Evolutionary conservation across 257 asterid species (phyloP), one percentile per base, ranked within the genome.

Genomic region (Parsonsia alboflavescens): DNA sequence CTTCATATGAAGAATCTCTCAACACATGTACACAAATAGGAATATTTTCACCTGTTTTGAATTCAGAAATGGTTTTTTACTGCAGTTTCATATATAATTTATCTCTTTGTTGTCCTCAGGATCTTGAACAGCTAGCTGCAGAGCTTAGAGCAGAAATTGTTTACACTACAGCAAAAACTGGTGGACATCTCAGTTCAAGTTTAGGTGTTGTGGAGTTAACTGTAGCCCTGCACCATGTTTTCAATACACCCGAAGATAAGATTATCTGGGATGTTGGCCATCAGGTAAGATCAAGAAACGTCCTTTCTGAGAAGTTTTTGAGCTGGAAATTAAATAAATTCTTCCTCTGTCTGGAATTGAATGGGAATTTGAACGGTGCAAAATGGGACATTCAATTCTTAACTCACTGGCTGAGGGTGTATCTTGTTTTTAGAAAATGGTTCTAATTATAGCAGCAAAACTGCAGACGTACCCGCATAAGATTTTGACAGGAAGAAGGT

Each of bases 241-340:
- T 91, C 75, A 79, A 90, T 28, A 61, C 89, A 39, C 96, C 97
- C 3, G 86, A 84, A 2, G 97, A 92, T 73, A 90, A 74, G 76
- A 90, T 92, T n/a, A 86, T 92, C 10, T 92, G 97, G 97, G 97
- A 92, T 80, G 94, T 92, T 6, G 96, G 94, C 71, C 96, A 91
- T 82, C 97, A 91, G 89, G 97, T 91, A 42, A 83, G 68, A 4
- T 66, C 57, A 33, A 59, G 33, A 36, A 50, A 61, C 28, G 0
- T 17, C 7, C 5, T 52, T 52, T 59, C 1, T 3, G 46, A 42
- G 46, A 5, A 2, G 7, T 42, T 42, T 42, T 54, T n/a, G 39
- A 33, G 3, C 3, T 33, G 39, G 3, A 33, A 33, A 33, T 33
- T 33, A 33, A 1, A 33, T 33, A 33, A 3, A 33, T n/a, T n/a